A percentile compares a stretch with the other conserved stretches of the same genome.
These are phyloP conservation scores for Mycena kentingensis DNA, from an alignment of 768 basidiomycete genomes.

Conservation along the genomic window DNA sequence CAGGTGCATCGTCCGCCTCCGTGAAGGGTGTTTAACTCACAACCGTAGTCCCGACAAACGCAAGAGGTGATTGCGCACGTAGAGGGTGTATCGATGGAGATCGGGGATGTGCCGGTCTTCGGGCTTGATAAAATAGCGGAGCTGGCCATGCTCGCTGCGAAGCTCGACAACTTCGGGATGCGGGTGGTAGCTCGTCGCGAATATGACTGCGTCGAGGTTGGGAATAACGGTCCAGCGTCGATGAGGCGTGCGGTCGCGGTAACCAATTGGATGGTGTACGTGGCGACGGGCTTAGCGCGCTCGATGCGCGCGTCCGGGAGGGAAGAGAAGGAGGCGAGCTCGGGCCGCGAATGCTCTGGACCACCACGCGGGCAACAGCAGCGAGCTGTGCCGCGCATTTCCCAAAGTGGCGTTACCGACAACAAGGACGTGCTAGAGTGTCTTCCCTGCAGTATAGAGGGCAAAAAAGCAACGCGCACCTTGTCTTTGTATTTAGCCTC, in stretches of 20 bases:
- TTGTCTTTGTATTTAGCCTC: slow-evolving; percentile 38
- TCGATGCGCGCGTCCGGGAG: slow-evolving; percentile 33
- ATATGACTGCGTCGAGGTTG: slow-evolving; percentile 31
- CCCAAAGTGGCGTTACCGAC: slow-evolving; percentile 39
- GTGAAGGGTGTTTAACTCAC: slow-evolving; percentile 34
- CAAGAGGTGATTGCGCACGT: slow-evolving; percentile 32
- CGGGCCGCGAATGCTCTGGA: slow-evolving; percentile 30
- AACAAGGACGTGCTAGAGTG: slow-evolving; percentile 24
- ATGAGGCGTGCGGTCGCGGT: slow-evolving; percentile 25
- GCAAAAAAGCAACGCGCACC: slow-evolving; percentile 15
- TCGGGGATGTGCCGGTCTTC: slow-evolving; percentile 28
- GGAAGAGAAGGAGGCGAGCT: slow-evolving; percentile 32
- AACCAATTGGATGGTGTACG: slow-evolving; percentile 15
- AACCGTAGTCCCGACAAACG: slow-evolving; percentile 32
- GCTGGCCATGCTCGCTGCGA: slow-evolving; percentile 5
- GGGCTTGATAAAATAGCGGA: slow-evolving; percentile 25
- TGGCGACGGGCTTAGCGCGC: slow-evolving; percentile 30
- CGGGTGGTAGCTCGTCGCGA: slow-evolving; percentile 37
- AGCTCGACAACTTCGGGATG: slow-evolving; percentile 28
- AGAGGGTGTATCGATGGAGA: slow-evolving; percentile 33
- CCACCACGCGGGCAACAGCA: slow-evolving; percentile 23
- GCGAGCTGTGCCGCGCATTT: slow-evolving; percentile 35
- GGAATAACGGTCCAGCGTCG: slow-evolving; percentile 25
- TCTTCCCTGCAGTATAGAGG: background rate
- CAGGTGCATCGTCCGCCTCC: slow-evolving; percentile 37